These are phyloP conservation scores for Pyrus betulifolia DNA, from an alignment of 306 rosid genomes.

Conservation along the genomic window DNA sequence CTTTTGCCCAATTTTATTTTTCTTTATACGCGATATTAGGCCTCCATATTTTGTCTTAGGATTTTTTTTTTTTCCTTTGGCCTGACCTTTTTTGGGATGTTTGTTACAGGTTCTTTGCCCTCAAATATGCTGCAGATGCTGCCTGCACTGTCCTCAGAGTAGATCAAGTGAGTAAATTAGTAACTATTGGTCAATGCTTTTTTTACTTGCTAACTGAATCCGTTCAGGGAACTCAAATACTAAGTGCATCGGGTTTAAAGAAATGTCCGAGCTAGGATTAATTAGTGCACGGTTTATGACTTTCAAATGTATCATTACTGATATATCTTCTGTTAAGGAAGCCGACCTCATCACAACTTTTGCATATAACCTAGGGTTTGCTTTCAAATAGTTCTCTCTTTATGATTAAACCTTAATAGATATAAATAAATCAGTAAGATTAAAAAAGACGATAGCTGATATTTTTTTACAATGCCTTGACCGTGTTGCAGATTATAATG, in stretches of 20 bases:
- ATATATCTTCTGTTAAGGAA: background rate
- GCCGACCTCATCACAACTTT: background rate
- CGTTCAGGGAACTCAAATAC: background rate
- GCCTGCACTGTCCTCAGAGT: conserved; percentile 93
- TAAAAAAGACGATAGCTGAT: background rate
- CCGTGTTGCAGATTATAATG: conserved; percentile 70
- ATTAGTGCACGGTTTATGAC: background rate
- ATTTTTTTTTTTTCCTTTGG: background rate
- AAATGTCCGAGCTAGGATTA: background rate
- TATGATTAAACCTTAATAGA: background rate
- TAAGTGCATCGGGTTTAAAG: background rate
- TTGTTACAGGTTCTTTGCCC: conserved; percentile 65
- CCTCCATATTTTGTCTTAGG: background rate
- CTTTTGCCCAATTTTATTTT: background rate
- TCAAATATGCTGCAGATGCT: conserved; percentile 93
- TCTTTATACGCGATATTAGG: background rate
- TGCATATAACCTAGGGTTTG: background rate
- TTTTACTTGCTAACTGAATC: background rate
- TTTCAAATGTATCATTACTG: background rate
- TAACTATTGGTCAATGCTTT: background rate
- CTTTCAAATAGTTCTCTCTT: background rate
- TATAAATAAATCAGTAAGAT: too few species aligned
- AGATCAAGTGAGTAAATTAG: conserved; percentile 64
- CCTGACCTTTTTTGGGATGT: conserved; percentile 9
- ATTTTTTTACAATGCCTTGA: background rate